Conservation (phyloP, 768 basidiomycete genomes). For the Tulasnella sp. region DNA sequence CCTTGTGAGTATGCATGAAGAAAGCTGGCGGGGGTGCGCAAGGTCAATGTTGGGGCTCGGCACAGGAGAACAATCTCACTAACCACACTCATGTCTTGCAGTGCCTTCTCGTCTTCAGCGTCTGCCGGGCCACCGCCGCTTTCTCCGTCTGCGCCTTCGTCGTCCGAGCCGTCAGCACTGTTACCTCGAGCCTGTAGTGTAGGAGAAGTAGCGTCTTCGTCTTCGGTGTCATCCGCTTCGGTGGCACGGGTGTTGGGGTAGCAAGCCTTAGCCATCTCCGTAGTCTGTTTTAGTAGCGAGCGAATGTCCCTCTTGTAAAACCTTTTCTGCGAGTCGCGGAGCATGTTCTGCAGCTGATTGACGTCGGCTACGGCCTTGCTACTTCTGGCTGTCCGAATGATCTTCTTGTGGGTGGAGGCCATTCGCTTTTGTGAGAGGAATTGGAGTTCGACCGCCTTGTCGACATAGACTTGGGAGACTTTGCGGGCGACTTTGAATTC, state of each 20-base stretch:
- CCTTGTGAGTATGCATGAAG: slow-evolving; percentile 11
- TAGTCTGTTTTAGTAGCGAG: slow-evolving; percentile 22
- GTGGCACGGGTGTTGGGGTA: background rate
- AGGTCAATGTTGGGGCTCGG: background rate
- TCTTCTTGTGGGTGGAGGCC: background rate
- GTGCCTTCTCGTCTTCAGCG: slow-evolving; percentile 16
- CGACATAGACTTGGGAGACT: slow-evolving; percentile 19
- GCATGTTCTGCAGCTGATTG: slow-evolving; percentile 19
- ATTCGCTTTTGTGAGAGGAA: slow-evolving; percentile 19
- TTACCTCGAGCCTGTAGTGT: background rate
- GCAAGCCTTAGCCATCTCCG: slow-evolving; percentile 2
- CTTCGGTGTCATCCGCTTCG: slow-evolving; percentile 11
- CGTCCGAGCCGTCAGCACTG: background rate
- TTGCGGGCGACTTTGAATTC: slow-evolving; percentile 17
- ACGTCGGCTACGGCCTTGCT: slow-evolving; percentile 1
- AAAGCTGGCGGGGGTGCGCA: background rate
- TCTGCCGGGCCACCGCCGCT: background rate
- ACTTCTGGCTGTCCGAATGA: background rate
- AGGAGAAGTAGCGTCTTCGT: background rate
- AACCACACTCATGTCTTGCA: slow-evolving; percentile 18
- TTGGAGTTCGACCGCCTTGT: slow-evolving; percentile 24
- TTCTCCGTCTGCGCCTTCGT: slow-evolving; percentile 17
- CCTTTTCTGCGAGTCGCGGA: slow-evolving; percentile 21
- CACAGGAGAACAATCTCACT: background rate
- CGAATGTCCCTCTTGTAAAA: slow-evolving; percentile 22